Base-by-base conservation (phyloP, 148 eudicot genomes). In the Fagopyrum tataricum region DNA sequence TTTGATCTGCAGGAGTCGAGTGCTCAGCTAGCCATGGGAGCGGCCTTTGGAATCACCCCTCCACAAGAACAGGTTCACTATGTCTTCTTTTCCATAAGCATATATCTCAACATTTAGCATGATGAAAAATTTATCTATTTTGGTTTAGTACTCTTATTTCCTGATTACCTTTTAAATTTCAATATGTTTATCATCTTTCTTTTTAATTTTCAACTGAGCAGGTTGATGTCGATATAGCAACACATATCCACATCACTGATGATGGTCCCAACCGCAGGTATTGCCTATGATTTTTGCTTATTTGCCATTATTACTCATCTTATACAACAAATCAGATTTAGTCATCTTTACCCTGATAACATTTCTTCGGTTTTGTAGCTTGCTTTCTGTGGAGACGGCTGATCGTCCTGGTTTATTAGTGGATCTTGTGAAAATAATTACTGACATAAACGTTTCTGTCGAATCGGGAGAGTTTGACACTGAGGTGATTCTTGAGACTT, bases 391-490 rank as follows among this genome's bases (percentile, higher is more conserved):
- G 62, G 98, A 91, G 78, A 78, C 98, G 14, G 95, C 84, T 39
- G 98, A 93, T 80, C 91, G 87, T 66, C 95, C 98, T 70, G 98
- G 98, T 69, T 84, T 93, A 79, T 79, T 93, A 73, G 97, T 93
- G 76, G 98, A 93, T 76, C 98, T 93, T 42, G 98, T 93, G 75
- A 93, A 81, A 88, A 82, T 78, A 49, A 79, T 91, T 53, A 79
- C 90, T 15, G 98, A 93, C 78, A 87, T 89, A 64, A 93, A 89
- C 73, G 69, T 93, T 74, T 23, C 80, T 49, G 97, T 91, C 78
- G 85, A 86, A 86, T 91, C 98, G 26, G 98, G 98, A 77, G 98
- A 93, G 77, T 93, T 91, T 73, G 97, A 93, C 83, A 93, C 98
- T 20, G 97, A 91, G 97, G 98, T 93, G 81, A 74, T 48, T 44